Percentiles rank a stretch among this genome's conserved stretches.
phyloP scores from a whole-genome alignment of 306 rosid genomes.

The Sicyos baderoa region DNA sequence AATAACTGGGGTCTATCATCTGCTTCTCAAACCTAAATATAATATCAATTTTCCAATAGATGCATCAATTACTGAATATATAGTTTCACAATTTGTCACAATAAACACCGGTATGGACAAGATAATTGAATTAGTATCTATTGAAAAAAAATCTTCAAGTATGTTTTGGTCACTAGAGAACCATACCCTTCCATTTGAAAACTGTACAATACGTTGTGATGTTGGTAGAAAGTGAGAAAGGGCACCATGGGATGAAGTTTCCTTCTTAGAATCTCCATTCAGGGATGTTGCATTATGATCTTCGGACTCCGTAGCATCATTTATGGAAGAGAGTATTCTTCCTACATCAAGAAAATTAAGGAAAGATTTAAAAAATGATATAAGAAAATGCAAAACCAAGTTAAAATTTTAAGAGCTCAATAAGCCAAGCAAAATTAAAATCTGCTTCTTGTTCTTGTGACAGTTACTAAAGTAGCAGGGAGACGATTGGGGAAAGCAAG shows the following conservation, averaged over 20 bases:
- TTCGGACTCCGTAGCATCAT: conserved; percentile 27
- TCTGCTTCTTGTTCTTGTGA: conserved; percentile 10
- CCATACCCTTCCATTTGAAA: conserved; percentile 87
- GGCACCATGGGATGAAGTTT: conserved; percentile 37
- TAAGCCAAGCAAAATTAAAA: conserved; percentile 3
- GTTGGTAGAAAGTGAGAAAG: conserved; percentile 86
- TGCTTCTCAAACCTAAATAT: neutral
- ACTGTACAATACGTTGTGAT: conserved; percentile 87
- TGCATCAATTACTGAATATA: neutral
- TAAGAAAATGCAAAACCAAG: conserved; percentile 3
- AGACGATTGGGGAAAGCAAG: neutral
- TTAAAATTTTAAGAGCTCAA: neutral
- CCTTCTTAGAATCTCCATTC: conserved; percentile 37
- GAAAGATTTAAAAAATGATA: neutral
- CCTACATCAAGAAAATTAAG: conserved; percentile 40
- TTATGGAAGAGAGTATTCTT: conserved; percentile 65
- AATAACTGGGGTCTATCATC: neutral
- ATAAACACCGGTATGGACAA: neutral
- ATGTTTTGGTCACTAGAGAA: no score
- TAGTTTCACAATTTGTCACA: neutral
- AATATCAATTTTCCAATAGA: neutral
- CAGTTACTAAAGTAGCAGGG: neutral
- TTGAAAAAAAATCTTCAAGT: neutral
- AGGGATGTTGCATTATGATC: conserved; percentile 34
- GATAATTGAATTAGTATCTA: neutral